These are phyloP conservation scores for Diversispora eburnea DNA, from an alignment of 192 early-diverging fungal genomes.

Conservation along the genomic window DNA sequence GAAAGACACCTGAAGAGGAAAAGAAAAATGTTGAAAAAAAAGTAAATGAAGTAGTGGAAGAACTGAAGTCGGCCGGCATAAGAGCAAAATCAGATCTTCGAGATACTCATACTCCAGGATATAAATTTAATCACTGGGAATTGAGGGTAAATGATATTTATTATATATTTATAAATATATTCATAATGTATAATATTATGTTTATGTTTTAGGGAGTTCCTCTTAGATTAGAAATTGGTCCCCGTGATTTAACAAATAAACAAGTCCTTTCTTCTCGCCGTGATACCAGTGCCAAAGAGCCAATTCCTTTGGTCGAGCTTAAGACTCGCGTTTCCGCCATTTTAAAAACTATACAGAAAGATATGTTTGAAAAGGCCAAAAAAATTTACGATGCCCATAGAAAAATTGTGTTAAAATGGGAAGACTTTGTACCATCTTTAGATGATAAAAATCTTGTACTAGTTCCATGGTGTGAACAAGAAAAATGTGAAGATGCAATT, in stretches of 20 bases:
- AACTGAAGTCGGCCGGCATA: constrained; percentile 69
- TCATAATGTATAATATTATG: not conserved
- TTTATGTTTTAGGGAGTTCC: constrained; percentile 80
- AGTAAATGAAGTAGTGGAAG: constrained; percentile 63
- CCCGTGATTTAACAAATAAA: constrained; percentile 85
- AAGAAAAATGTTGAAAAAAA: constrained; percentile 60
- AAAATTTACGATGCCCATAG: constrained; percentile 67
- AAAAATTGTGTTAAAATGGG: constrained; percentile 81
- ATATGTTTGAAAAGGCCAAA: constrained; percentile 89
- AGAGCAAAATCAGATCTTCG: constrained; percentile 77
- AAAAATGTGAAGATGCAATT: constrained; percentile 91
- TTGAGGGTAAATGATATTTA: constrained; percentile 47
- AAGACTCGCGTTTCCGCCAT: constrained; percentile 53
- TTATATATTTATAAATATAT: constrained; percentile 16
- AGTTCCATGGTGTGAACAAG: constrained; percentile 94
- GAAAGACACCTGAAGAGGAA: constrained; percentile 80
- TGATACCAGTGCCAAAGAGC: constrained; percentile 63
- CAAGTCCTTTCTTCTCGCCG: constrained; percentile 78
- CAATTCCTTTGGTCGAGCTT: constrained; percentile 62
- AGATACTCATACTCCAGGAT: constrained; percentile 86
- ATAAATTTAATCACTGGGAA: constrained; percentile 99
- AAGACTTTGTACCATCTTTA: constrained; percentile 88
- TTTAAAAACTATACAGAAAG: constrained; percentile 77
- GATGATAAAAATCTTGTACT: constrained; percentile 83
- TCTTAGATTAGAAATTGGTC: constrained; percentile 93